These are phyloP conservation scores for Boechera retrofracta DNA, from an alignment of 345 rosid genomes.

Conservation along the genomic window DNA sequence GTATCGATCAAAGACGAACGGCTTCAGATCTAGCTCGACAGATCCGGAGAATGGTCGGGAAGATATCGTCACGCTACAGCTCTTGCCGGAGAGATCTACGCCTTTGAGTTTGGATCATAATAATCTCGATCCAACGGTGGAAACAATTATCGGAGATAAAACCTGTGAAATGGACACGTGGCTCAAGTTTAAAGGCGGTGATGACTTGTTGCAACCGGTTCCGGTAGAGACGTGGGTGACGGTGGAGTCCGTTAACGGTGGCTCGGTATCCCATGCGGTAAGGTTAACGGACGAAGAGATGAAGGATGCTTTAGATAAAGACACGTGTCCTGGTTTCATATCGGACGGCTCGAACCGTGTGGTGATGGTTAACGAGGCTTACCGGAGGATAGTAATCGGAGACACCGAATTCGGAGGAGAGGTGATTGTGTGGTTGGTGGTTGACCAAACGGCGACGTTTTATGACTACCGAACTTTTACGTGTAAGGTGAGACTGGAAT, in stretches of 20 bases:
- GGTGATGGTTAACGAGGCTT: slow-evolving; percentile 58
- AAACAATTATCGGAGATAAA: slow-evolving; percentile 14
- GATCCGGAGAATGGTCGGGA: slow-evolving; percentile 36
- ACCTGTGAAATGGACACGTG: slow-evolving; percentile 24
- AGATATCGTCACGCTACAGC: slow-evolving; percentile 61
- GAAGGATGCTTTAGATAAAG: slow-evolving; percentile 40
- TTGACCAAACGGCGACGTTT: slow-evolving; percentile 42
- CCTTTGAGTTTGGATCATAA: slow-evolving; percentile 43
- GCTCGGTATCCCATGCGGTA: slow-evolving; percentile 41
- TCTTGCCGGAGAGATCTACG: slow-evolving; percentile 56
- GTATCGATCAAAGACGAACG: slow-evolving; percentile 41
- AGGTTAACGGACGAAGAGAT: slow-evolving; percentile 50
- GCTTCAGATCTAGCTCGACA: slow-evolving; percentile 38
- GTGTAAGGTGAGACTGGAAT: slow-evolving; percentile 52
- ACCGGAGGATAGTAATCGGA: slow-evolving; percentile 47
- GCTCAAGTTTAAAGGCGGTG: slow-evolving; percentile 24
- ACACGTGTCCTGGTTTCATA: slow-evolving; percentile 60
- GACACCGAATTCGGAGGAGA: slow-evolving; percentile 28
- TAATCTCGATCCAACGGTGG: slow-evolving; percentile 28
- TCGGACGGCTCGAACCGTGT: slow-evolving; percentile 52
- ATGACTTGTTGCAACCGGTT: not conserved
- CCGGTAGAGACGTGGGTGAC: slow-evolving; percentile 56
- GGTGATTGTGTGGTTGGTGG: slow-evolving; percentile 48
- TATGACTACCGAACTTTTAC: slow-evolving; percentile 43
- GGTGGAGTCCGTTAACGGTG: slow-evolving; percentile 52